Evolutionary conservation across 306 rosid species (phyloP).

Genomic region (Casuarina cunninghamiana): DNA sequence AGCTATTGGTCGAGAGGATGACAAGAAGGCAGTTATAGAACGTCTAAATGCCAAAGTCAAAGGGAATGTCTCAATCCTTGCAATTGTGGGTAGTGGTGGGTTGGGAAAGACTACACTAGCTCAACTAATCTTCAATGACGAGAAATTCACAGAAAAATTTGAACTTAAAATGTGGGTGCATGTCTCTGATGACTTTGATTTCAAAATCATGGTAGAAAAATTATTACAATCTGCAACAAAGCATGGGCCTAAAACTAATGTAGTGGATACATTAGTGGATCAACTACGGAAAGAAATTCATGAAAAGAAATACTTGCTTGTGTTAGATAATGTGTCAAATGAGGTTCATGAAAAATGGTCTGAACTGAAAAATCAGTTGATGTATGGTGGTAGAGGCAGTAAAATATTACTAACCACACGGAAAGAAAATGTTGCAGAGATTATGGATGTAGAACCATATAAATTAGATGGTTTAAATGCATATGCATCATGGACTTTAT

Average conservation of each 20-base stretch:
- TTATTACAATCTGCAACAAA: not conserved
- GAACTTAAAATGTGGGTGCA: too few relatives aligned
- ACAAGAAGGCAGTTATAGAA: too few relatives aligned
- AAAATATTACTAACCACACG: conserved; percentile 13
- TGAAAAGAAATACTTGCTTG: conserved; percentile 4
- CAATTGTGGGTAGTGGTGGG: too few relatives aligned
- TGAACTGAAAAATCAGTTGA: not conserved
- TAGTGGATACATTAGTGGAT: not conserved
- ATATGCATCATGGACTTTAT: conserved; percentile 1
- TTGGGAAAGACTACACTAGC: too few relatives aligned
- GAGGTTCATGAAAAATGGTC: not conserved
- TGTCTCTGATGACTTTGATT: not conserved
- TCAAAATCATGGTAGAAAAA: not conserved
- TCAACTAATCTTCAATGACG: too few relatives aligned
- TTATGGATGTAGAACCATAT: not conserved
- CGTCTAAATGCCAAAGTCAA: too few relatives aligned
- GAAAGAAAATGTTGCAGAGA: not conserved
- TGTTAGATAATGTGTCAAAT: conserved; percentile 22
- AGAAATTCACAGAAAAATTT: too few relatives aligned
- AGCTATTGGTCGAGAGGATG: too few relatives aligned
- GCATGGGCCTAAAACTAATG: fast-evolving
- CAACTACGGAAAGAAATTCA: not conserved
- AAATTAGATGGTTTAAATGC: not conserved
- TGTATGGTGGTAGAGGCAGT: conserved; percentile 4
- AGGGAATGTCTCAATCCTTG: too few relatives aligned